These are phyloP conservation scores for Pharus latifolius DNA, from an alignment of 176 grass and related monocot genomes.

Conservation along the genomic window DNA sequence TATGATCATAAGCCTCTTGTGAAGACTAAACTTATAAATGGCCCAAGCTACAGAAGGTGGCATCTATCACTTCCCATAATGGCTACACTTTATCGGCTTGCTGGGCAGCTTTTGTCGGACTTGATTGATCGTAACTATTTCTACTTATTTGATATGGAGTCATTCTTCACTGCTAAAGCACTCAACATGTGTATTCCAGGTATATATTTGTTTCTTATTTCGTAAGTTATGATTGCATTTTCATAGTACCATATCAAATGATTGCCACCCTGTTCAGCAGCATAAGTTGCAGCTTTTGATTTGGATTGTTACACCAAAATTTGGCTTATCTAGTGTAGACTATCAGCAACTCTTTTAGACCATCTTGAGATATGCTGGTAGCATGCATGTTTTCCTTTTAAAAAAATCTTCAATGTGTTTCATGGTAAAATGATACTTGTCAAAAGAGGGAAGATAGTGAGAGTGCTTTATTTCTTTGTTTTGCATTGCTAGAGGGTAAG, in stretches of 20 bases:
- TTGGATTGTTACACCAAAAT: background rate
- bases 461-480: background rate
- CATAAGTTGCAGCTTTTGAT: background rate
- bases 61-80: slow-evolving; percentile 94
- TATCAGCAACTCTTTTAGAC: background rate
- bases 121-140: slow-evolving; percentile 91
- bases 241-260: background rate
- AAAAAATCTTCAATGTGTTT: too few species aligned
- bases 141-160: slow-evolving; percentile 96
- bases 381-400: background rate
- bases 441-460: background rate
- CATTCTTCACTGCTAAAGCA: slow-evolving; percentile 95
- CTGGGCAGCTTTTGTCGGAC: slow-evolving; percentile 90
- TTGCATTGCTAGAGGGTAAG: background rate
- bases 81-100: slow-evolving; percentile 89
- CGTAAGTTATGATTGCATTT: background rate
- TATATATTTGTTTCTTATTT: slow-evolving; percentile 15
- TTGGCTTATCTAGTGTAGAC: background rate
- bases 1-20: slow-evolving; percentile 98
- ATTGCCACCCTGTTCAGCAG: background rate
- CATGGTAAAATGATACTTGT: background rate
- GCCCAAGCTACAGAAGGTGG: slow-evolving; percentile 93
- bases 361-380: too few species aligned
- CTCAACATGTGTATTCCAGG: slow-evolving; percentile 99
- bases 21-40: slow-evolving; percentile 93